Evolutionary conservation across 805 yeast species (phyloP).

Genomic region (Cyberlindnera nakhonratchasimensis): DNA sequence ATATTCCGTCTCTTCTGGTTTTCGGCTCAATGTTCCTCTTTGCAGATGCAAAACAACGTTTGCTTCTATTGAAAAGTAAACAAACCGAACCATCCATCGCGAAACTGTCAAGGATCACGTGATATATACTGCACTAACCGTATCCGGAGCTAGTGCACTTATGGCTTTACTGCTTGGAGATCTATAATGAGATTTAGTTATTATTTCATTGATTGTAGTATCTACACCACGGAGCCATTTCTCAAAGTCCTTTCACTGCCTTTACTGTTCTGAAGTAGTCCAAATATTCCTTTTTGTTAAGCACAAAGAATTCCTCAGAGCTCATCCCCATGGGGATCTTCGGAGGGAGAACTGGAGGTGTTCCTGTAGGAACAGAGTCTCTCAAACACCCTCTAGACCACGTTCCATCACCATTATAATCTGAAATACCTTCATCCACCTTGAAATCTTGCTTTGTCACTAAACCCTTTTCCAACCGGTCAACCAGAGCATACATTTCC

Average conservation of each 20-base stretch:
- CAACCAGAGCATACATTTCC: conserved; percentile 19
- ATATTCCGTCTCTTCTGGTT: neutral
- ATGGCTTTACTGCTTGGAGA: too few species aligned
- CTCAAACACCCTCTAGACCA: conserved; percentile 23
- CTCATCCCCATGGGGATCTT: conserved; percentile 28
- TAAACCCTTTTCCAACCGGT: conserved; percentile 22
- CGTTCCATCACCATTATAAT: conserved; percentile 27
- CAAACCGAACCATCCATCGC: conserved; percentile 9
- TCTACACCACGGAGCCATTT: too few species aligned
- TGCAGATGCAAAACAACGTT: neutral
- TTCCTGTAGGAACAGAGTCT: conserved; percentile 14
- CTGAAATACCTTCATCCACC: conserved; percentile 24
- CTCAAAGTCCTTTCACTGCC: conserved; percentile 4
- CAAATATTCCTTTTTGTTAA: conserved; percentile 16
- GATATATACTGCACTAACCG: neutral
- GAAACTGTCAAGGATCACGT: neutral
- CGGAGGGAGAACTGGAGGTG: conserved; percentile 24
- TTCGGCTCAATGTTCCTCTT: neutral
- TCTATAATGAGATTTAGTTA: too few species aligned
- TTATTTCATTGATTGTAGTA: too few species aligned
- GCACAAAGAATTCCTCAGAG: conserved; percentile 23
- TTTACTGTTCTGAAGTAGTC: conserved; percentile 12
- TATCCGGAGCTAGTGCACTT: too few species aligned
- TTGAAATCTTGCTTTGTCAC: conserved; percentile 17
- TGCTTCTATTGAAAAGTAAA: conserved; percentile 11